Base-by-base conservation (phyloP, 371 early-diverging fungal species). In the Mortierella sp. region DNA sequence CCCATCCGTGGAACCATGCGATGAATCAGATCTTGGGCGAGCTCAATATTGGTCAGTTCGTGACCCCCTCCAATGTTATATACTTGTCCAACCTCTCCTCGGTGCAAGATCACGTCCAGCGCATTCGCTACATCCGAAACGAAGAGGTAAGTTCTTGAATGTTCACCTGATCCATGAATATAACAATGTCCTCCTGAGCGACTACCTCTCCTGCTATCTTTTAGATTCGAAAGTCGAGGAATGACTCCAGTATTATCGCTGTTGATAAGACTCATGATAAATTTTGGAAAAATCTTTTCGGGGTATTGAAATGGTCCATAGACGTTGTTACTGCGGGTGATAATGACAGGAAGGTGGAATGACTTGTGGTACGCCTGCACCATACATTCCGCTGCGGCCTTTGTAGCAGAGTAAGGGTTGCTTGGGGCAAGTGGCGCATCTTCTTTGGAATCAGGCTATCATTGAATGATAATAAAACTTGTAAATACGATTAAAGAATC, bases 381-480 rank as follows among this genome's bases (percentile, higher is more conserved):
- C 23, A 96, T 85, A 61, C 91, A 91, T 80, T 96, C 96, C 5
- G 95, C 96, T 1, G 95, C 95, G 17, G 95, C 96, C 77, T 96
- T 96, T 8, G 96, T 94, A 1, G 96, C 96, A 7, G 95, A 91
- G 73, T 96, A 96, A 0, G 96, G 96, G 58, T 95, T 96, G 57
- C 94, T 89, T 4, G 96, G 95, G 6, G 90, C 89, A 4, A 95
- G 83, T 3, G 91, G 85, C 0, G 91, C 84, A 37, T 92, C 90
- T 70, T 96, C 96, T 29, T 76, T 83, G 64, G 89, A 88, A 47
- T 91, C 89, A 8, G 93, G 91, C 92, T 93, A 77, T 37, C 40
- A 37, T 37, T 37, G 40, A 37, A 37, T 10, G 8, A 35, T 35
- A 8, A 37, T 5, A 37, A 8, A 1, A 37, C 13, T 8, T 37